Base-by-base conservation (phyloP, 208 protist species). In the Leptomonas pyrrhocoris region DNA sequence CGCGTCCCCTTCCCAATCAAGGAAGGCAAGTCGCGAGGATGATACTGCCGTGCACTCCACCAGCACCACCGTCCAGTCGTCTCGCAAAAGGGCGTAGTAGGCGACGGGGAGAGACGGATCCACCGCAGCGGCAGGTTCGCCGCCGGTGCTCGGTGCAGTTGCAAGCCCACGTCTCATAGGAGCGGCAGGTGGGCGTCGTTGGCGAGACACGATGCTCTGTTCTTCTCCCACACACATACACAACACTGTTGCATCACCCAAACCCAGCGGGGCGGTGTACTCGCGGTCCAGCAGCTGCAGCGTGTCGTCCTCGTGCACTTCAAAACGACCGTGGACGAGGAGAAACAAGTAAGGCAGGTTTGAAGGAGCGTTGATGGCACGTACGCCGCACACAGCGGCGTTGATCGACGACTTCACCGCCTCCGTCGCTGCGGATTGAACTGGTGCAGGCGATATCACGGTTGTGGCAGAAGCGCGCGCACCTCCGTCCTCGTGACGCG, bases 291-390 rank as follows among this genome's bases (percentile, higher is more conserved):
- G 25, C 28, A 42, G 25, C 57, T 73, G 67, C 19, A 73, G 57
- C 1, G 67, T 73, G 57, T 73, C 67, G 46, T 56, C 55, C 36
- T 73, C 56, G 36, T 64, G 56, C 4, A 64, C 67, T 11, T 46
- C 12, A 43, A 73, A 64, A 34, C 57, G 31, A 7, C 56, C 67
- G 27, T 73, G 56, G 1, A 58, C 67, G 31, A 56, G 55, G 23
- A 64, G 23, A n/a, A 73, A 73, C 7, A 73, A 0, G 36, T 65
- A 65, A 1, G 67, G 67, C 5, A 73, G 67, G 18, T 23, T 2
- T 0, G 50, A 6, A 1, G 67, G 67, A 1, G 67, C 45, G 42
- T 63, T 25, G 5, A 73, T 73, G 16, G 46, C 25, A 18, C 57
- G 57, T 23, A 73, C 67, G 12, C 67, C 67, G 0, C 56, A 1